Evolutionary conservation across 2,329 filamentous ascomycete genomes (phyloP).

Genomic region (Orbilia blumenaviensis): DNA sequence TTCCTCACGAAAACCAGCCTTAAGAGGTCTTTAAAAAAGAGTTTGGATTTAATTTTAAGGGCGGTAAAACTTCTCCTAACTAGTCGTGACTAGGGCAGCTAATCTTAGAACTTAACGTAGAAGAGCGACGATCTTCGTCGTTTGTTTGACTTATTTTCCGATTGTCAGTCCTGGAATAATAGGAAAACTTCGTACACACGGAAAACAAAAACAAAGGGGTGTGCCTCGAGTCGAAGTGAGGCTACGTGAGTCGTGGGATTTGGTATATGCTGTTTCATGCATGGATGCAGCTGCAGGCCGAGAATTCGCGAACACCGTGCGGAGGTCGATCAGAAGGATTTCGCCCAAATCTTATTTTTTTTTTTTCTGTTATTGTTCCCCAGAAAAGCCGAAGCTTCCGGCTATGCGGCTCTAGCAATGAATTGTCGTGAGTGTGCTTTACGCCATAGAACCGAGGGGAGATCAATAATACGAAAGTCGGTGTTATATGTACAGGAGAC

Average conservation of each 20-base stretch:
- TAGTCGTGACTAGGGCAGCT: neutral
- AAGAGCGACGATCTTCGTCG: neutral
- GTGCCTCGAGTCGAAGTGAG: no score
- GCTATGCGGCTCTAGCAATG: no score
- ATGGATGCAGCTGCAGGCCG: no score
- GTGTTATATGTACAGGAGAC: no score
- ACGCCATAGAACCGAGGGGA: no score
- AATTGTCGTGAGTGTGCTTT: no score
- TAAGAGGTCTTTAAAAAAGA: no score
- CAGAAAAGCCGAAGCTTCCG: no score
- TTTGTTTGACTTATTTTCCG: neutral
- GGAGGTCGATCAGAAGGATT: slow-evolving; percentile 4
- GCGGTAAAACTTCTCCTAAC: neutral
- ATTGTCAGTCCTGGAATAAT: neutral
- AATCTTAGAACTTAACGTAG: no score
- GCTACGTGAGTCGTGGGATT: neutral
- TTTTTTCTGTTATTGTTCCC: neutral
- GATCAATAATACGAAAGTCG: no score
- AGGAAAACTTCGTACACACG: no score
- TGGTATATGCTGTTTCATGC: neutral
- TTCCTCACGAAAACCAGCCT: neutral
- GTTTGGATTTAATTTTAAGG: neutral
- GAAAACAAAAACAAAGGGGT: no score
- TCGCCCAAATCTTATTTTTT: neutral
- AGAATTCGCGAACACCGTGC: neutral